Conservation (phyloP, 257 asterid genomes). For the Plectranthus barbatus region DNA sequence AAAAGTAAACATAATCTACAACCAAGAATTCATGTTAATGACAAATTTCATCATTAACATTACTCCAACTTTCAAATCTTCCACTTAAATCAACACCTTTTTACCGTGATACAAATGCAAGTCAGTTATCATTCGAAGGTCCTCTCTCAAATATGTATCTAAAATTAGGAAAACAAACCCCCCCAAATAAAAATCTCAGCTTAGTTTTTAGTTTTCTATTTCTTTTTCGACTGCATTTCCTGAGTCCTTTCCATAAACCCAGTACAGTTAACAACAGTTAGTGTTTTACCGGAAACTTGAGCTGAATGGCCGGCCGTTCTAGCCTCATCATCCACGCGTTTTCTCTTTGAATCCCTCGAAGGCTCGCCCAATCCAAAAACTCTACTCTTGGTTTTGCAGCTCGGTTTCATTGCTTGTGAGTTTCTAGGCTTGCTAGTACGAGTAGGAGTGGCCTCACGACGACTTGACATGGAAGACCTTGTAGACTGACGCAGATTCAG, state of each 20-base stretch:
- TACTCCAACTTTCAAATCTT: not conserved
- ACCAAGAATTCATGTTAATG: too few species aligned
- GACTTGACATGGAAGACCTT: slow-evolving; percentile 45
- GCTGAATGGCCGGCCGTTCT: slow-evolving; percentile 4
- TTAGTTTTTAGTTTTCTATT: slow-evolving; percentile 17
- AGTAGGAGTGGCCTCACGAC: slow-evolving; percentile 31
- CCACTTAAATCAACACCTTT: not conserved
- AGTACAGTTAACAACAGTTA: slow-evolving; percentile 35
- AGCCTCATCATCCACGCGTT: slow-evolving; percentile 23
- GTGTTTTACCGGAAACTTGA: slow-evolving; percentile 42
- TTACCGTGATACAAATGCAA: not conserved
- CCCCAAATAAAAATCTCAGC: not conserved
- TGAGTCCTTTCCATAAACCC: slow-evolving; percentile 38
- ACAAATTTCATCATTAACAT: not conserved
- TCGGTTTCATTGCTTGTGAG: slow-evolving; percentile 25
- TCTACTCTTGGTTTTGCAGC: slow-evolving; percentile 33
- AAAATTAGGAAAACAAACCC: not conserved
- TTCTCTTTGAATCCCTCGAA: slow-evolving; percentile 38
- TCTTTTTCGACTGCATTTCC: slow-evolving; percentile 43
- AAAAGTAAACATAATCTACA: too few species aligned
- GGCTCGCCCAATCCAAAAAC: slow-evolving; percentile 23
- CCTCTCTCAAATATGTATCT: not conserved
- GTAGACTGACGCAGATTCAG: slow-evolving; percentile 15
- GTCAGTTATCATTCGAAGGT: not conserved
- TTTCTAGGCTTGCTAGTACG: slow-evolving; percentile 31